phyloP scores from a whole-genome alignment of 164 flowering plant species.

The Echeveria elegans region DNA sequence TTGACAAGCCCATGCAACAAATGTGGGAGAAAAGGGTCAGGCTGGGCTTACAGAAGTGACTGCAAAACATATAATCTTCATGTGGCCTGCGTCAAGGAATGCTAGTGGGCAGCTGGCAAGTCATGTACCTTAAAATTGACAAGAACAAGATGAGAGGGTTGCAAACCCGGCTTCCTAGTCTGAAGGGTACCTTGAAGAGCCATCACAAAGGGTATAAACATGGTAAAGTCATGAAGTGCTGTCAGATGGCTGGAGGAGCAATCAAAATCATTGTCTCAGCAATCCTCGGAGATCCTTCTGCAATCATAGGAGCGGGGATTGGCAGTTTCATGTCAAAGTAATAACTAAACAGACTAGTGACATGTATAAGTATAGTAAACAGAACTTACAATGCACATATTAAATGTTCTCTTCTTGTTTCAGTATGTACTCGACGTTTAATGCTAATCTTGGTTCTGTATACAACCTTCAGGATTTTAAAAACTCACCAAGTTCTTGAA shows the following conservation, averaged over 20 bases:
- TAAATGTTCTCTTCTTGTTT: neutral
- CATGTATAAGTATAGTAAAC: neutral
- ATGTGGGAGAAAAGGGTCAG: slow-evolving; percentile 42
- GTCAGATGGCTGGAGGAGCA: slow-evolving; percentile 45
- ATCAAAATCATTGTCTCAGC: slow-evolving; percentile 35
- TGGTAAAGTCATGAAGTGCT: slow-evolving; percentile 30
- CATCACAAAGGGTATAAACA: slow-evolving; percentile 15
- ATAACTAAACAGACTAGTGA: neutral
- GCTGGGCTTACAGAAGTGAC: slow-evolving; percentile 48
- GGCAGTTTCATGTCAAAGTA: slow-evolving; percentile 20
- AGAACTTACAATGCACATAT: neutral
- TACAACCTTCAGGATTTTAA: neutral
- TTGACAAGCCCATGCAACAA: slow-evolving; percentile 32
- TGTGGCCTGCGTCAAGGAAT: slow-evolving; percentile 53
- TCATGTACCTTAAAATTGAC: slow-evolving; percentile 34
- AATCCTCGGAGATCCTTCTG: slow-evolving; percentile 33
- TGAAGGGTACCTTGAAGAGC: slow-evolving; percentile 23
- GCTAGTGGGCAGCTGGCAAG: slow-evolving; percentile 59
- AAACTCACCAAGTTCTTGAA: neutral
- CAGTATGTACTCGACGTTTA: neutral
- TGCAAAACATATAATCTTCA: slow-evolving; percentile 50
- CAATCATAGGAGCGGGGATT: slow-evolving; percentile 21
- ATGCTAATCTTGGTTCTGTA: too few relatives aligned
- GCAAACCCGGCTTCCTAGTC: slow-evolving; percentile 36
- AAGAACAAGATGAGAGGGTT: slow-evolving; percentile 33